phyloP scores from a whole-genome alignment of 352 stramenopile species.

The Halophytophthora batemanensis region DNA sequence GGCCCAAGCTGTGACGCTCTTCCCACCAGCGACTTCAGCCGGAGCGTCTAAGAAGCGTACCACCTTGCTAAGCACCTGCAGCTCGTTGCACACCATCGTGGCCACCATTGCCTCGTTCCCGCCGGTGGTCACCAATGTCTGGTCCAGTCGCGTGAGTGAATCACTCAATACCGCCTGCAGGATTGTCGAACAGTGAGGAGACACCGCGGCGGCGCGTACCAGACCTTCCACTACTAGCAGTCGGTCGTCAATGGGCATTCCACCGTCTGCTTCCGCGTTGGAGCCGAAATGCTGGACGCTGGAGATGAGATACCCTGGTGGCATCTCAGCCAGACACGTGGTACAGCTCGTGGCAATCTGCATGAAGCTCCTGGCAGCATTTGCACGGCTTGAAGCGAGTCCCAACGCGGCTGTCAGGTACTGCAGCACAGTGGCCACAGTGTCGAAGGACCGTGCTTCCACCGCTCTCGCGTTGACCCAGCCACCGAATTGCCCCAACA shows the following conservation, averaged over 20 bases:
- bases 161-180: constrained; percentile 48
- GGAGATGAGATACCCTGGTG: constrained; percentile 36
- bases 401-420: constrained; percentile 54
- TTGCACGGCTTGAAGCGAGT: constrained; percentile 29
- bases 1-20: constrained; percentile 39
- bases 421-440: constrained; percentile 39
- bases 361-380: constrained; percentile 72
- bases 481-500: constrained; percentile 52
- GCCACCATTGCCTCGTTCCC: constrained; percentile 17
- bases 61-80: constrained; percentile 64
- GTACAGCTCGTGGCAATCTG: constrained; percentile 56
- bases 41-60: constrained; percentile 68
- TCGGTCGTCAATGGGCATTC: constrained; percentile 50
- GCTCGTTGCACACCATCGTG: constrained; percentile 42
- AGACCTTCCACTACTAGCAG: constrained; percentile 66
- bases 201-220: constrained; percentile 47
- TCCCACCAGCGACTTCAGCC: constrained; percentile 43
- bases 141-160: constrained; percentile 44
- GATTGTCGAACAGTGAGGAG: constrained; percentile 44
- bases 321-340: constrained; percentile 41
- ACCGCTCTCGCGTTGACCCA: constrained; percentile 55
- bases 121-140: constrained; percentile 26
- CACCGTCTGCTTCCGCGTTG: constrained; percentile 8
- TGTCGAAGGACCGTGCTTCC: constrained; percentile 31
- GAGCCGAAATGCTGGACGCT: constrained; percentile 45